phyloP scores from a whole-genome alignment of 2,329 filamentous ascomycete species.

The Fusarium sp. region DNA sequence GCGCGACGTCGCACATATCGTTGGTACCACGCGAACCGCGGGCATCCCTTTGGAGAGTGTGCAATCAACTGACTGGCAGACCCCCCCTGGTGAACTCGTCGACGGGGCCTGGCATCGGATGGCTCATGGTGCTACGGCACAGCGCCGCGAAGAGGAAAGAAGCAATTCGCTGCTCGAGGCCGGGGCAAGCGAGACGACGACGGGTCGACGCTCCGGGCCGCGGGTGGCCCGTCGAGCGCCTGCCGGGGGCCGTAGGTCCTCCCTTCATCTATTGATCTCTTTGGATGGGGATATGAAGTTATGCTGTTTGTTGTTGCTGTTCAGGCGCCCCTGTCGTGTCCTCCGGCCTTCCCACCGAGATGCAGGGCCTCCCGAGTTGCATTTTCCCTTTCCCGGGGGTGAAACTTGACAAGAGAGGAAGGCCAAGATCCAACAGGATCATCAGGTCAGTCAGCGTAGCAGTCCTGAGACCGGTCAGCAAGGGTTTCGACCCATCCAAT shows the following conservation, averaged over 20 bases:
- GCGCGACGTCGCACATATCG: conserved; percentile 37
- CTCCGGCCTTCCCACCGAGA: conserved; percentile 5
- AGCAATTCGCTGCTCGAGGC: conserved; percentile 41
- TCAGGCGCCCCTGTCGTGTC: conserved; percentile 2
- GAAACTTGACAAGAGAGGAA: conserved; percentile 15
- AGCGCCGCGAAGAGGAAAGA: conserved; percentile 18
- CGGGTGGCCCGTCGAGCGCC: conserved; percentile 23
- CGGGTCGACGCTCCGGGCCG: conserved; percentile 36
- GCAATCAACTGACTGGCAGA: neutral
- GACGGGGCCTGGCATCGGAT: conserved; percentile 20
- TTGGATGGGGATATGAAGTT: neutral
- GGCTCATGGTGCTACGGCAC: conserved; percentile 32
- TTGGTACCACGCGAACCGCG: conserved; percentile 12
- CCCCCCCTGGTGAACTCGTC: conserved; percentile 11
- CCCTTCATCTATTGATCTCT: conserved; percentile 1
- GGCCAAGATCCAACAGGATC: conserved; percentile 23
- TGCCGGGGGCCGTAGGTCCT: conserved; percentile 17
- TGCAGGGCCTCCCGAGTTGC: conserved; percentile 9
- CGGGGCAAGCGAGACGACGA: conserved; percentile 41
- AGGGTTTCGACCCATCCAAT: conserved; percentile 27
- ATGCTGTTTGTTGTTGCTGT: conserved; percentile 6
- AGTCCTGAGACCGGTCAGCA: conserved; percentile 23
- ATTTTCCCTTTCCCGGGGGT: conserved; percentile 17
- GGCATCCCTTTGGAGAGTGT: conserved; percentile 1
- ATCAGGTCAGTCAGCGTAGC: conserved; percentile 10